phyloP scores from a whole-genome alignment of 345 rosid species.

The Nephelium lappaceum region DNA sequence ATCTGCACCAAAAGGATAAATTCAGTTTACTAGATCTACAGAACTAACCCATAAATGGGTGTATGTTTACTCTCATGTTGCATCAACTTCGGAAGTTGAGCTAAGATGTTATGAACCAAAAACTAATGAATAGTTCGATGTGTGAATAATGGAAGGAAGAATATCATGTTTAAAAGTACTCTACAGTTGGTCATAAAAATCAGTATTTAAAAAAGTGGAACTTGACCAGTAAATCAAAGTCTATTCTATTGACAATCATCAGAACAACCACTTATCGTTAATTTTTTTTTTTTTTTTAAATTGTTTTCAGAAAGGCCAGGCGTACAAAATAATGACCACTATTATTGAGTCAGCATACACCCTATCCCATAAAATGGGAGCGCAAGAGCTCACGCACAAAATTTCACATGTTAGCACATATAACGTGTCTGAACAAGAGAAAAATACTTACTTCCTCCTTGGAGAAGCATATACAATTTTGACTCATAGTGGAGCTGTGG shows the following conservation, averaged over 20 bases:
- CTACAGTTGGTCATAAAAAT: neutral
- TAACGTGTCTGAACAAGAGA: neutral
- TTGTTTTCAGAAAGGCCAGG: neutral
- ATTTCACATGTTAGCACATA: neutral
- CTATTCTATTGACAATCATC: neutral
- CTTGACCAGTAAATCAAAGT: neutral
- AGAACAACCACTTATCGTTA: neutral
- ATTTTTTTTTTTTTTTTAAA: neutral
- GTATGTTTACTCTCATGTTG: neutral
- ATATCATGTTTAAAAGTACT: neutral
- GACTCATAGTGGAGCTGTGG: conserved; percentile 93
- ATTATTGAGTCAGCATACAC: neutral
- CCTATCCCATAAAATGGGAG: neutral
- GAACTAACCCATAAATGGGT: neutral
- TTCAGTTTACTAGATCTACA: neutral
- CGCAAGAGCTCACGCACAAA: neutral
- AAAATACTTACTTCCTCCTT: conserved; percentile 79
- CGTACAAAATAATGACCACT: neutral
- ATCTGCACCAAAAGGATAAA: neutral
- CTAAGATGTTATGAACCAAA: neutral
- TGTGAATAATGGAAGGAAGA: neutral
- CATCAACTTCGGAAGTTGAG: neutral
- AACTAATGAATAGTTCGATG: neutral
- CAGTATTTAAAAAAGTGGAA: too few species aligned
- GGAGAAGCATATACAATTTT: conserved; percentile 82